Evolutionary conservation across 1,284 basidiomycete species (phyloP).

Genomic region (Rhizoctonia solani): DNA sequence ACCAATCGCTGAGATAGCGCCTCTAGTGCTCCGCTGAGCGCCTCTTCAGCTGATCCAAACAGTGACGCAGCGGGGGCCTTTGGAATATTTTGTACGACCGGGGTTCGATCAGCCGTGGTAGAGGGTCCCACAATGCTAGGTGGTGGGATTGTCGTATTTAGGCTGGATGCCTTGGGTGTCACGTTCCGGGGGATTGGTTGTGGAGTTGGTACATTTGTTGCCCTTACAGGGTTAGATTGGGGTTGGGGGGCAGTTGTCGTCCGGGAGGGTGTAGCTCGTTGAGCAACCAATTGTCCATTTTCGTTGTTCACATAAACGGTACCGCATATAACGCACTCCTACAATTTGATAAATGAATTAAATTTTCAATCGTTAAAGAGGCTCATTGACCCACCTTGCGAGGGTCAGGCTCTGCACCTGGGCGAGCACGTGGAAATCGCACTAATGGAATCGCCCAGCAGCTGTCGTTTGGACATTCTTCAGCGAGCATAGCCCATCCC

Average conservation of each 20-base stretch:
- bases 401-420: constrained; percentile 70
- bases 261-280: background rate
- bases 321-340: constrained; percentile 81
- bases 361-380: background rate
- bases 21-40: constrained; percentile 60
- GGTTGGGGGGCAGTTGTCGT: background rate
- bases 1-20: constrained; percentile 58
- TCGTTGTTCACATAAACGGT: constrained; percentile 54
- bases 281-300: constrained; percentile 23
- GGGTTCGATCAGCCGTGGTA: background rate
- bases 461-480: constrained; percentile 66
- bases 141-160: too few relatives aligned
- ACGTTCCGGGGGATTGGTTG: too few relatives aligned
- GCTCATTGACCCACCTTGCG: constrained; percentile 52
- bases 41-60: constrained; percentile 49
- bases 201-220: too few relatives aligned
- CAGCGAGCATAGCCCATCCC: constrained; percentile 83
- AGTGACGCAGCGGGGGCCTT: constrained; percentile 39
- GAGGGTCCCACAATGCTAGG: background rate
- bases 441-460: constrained; percentile 43
- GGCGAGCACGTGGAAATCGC: constrained; percentile 37
- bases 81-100: background rate
- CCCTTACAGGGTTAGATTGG: background rate
- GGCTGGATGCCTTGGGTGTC: too few relatives aligned
- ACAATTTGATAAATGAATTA: constrained; percentile 24